phyloP scores from a whole-genome alignment of 2,329 filamentous ascomycete genomes.

The Colletotrichum sansevieriae region DNA sequence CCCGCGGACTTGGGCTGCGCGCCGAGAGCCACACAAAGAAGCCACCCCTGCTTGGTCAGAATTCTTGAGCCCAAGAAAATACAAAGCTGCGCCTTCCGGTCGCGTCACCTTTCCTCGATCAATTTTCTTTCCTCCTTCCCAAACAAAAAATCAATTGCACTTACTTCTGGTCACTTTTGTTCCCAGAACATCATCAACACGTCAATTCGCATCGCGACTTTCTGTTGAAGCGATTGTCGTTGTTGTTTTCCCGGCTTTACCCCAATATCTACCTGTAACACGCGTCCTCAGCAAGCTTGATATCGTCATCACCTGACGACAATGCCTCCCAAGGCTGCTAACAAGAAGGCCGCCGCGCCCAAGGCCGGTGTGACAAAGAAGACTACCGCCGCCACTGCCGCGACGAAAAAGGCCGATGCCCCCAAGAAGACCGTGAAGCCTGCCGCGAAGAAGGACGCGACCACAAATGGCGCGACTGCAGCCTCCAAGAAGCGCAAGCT shows the following conservation, averaged over 20 bases:
- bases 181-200: conserved; percentile 9
- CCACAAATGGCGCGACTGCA: conserved; percentile 45
- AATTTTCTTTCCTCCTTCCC: conserved; percentile 20
- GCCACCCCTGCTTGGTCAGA: conserved; percentile 38
- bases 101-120: conserved; percentile 40
- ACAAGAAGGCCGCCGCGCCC: conserved; percentile 46
- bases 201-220: conserved; percentile 22
- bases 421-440: conserved; percentile 44
- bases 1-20: no score
- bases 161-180: conserved; percentile 16
- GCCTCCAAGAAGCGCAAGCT: conserved; percentile 41
- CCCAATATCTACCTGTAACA: conserved; percentile 1
- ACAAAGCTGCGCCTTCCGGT: conserved; percentile 40
- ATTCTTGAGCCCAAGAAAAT: conserved; percentile 41
- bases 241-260: neutral
- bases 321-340: conserved; percentile 46
- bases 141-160: conserved; percentile 22
- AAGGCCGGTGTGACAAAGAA: conserved; percentile 46
- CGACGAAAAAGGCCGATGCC: conserved; percentile 47
- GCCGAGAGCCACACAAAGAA: conserved; percentile 37
- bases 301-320: conserved; percentile 22
- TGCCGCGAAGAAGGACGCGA: conserved; percentile 46
- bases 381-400: conserved; percentile 43
- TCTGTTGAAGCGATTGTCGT: conserved; percentile 9
- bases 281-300: conserved; percentile 27